phyloP scores from a whole-genome alignment of 805 yeast species.

The Zygosaccharomyces gambellarensis region DNA sequence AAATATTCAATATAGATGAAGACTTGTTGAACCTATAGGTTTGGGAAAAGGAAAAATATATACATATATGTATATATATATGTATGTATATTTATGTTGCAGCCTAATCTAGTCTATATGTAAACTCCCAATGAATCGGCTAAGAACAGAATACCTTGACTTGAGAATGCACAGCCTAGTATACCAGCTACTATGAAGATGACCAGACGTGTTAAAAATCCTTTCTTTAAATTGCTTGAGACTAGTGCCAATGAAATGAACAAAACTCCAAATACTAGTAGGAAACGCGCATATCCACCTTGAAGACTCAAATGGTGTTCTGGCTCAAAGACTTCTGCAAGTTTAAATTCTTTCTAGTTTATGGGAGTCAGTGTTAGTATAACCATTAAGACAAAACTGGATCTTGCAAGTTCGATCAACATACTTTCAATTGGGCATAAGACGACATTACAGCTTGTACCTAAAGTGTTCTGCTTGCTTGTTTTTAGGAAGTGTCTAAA shows the following conservation, averaged over 20 bases:
- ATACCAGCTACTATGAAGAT: conserved; percentile 23
- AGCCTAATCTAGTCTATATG: conserved; percentile 22
- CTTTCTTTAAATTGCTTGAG: conserved; percentile 15
- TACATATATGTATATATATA: not conserved
- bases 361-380: not conserved
- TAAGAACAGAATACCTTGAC: conserved; percentile 40
- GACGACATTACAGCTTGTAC: not conserved
- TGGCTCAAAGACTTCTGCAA: conserved; percentile 15
- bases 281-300: conserved; percentile 22
- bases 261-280: conserved; percentile 17
- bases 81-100: too few species aligned
- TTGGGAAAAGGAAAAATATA: not conserved
- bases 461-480: not conserved
- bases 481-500: not conserved
- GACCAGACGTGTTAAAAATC: conserved; percentile 20
- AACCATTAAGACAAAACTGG: conserved; percentile 7
- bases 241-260: conserved; percentile 20
- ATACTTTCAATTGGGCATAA: conserved; percentile 25
- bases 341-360: conserved; percentile 22
- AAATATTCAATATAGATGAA: conserved; percentile 41
- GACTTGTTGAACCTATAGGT: conserved; percentile 39
- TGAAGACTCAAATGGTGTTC: conserved; percentile 21
- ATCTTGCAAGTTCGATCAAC: conserved; percentile 3
- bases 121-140: conserved; percentile 45
- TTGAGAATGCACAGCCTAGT: conserved; percentile 36